phyloP scores from a whole-genome alignment of 371 early-diverging fungal species.

The Basidiobolus meristosporus region DNA sequence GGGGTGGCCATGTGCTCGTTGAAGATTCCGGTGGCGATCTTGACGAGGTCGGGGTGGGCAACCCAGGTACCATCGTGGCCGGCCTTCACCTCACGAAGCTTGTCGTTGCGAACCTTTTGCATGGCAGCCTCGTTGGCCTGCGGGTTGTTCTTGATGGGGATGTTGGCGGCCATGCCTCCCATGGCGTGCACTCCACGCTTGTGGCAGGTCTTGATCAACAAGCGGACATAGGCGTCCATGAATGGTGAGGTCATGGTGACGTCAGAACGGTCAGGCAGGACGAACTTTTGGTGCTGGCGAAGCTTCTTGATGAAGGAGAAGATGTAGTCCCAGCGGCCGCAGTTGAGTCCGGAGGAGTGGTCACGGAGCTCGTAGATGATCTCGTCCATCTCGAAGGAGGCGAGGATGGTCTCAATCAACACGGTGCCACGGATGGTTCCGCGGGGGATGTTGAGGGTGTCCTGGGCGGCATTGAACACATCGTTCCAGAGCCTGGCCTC shows the following conservation, averaged over 20 bases:
- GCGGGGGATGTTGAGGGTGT: too few relatives aligned
- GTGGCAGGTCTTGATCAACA: slow-evolving; percentile 92
- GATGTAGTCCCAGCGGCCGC: slow-evolving; percentile 97
- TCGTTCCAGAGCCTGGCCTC: too few relatives aligned
- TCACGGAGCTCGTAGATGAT: slow-evolving; percentile 90
- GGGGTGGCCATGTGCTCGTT: slow-evolving; percentile 88
- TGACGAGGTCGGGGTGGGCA: slow-evolving; percentile 89
- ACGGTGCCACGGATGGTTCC: too few relatives aligned
- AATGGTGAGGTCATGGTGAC: slow-evolving; percentile 89
- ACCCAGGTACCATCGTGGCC: slow-evolving; percentile 97
- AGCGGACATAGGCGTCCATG: slow-evolving; percentile 87
- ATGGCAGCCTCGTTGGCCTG: slow-evolving; percentile 77
- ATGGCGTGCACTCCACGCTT: slow-evolving; percentile 93
- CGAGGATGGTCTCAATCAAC: too few relatives aligned
- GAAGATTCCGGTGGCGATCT: slow-evolving; percentile 71
- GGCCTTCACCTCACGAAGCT: slow-evolving; percentile 80
- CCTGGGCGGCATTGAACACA: too few relatives aligned
- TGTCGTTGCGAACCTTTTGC: slow-evolving; percentile 83
- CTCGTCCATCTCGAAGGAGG: too few relatives aligned
- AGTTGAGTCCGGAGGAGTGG: slow-evolving; percentile 91
- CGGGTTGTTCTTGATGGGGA: slow-evolving; percentile 83
- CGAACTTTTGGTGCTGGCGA: slow-evolving; percentile 61
- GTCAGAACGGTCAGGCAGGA: slow-evolving; percentile 76
- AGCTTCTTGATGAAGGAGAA: slow-evolving; percentile 92
- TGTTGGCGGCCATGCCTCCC: slow-evolving; percentile 98